Percentiles rank a stretch among this genome's conserved stretches.
phyloP scores from a whole-genome alignment of 176 grass and related monocot genomes.

The Aegilops speltoides region DNA sequence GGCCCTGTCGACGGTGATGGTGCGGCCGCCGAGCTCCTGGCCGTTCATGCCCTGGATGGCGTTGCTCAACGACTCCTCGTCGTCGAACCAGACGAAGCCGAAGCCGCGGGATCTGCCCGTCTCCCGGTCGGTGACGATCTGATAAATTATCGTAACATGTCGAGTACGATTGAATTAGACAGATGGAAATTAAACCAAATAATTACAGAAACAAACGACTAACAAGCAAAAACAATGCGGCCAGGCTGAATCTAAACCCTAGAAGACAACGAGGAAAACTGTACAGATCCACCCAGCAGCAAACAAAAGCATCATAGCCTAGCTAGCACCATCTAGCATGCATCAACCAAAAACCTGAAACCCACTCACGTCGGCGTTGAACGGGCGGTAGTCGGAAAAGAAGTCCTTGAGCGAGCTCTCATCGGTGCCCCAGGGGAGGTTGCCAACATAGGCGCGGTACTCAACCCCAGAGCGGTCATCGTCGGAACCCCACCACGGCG shows the following conservation, averaged over 20 bases:
- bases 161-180: not conserved
- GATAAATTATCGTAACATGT: not conserved
- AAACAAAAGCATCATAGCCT: not conserved
- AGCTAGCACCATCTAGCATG: not conserved
- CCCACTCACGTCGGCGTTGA: constrained; percentile 42
- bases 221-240: no score
- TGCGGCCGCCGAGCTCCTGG: not conserved
- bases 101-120: constrained; percentile 63
- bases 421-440: constrained; percentile 53
- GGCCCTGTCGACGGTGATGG: not conserved
- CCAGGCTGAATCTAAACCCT: not conserved
- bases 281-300: not conserved
- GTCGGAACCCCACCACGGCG: constrained; percentile 25
- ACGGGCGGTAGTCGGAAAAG: constrained; percentile 44
- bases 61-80: no score
- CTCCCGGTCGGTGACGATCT: constrained; percentile 62
- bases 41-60: not conserved
- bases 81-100: constrained; percentile 52
- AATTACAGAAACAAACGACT: not conserved
- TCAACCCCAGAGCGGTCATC: not conserved
- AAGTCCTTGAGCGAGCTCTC: constrained; percentile 53
- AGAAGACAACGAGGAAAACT: not conserved
- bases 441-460: constrained; percentile 47
- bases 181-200: not conserved
- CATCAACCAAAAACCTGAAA: no score